Evolutionary conservation across 371 early-diverging fungal species (phyloP), one percentile per base, ranked within the genome.

Genomic region (Coemansia sp.): DNA sequence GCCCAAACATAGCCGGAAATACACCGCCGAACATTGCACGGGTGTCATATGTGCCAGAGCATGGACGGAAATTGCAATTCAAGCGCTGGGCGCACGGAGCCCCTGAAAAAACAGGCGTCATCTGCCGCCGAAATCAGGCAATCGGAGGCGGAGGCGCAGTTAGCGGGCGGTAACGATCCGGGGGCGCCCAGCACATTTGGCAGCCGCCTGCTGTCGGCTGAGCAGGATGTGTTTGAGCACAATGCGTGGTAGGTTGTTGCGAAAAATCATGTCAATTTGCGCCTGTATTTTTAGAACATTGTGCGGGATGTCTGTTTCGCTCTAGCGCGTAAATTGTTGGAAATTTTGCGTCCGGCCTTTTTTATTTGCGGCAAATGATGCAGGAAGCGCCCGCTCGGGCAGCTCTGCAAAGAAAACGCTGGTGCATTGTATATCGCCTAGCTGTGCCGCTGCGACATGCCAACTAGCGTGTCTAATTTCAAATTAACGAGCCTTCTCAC

Each of bases 241-340:
- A 79, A 79, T 70, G 80, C 80, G 31, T 79, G 79, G 79, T 78
- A 78, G 35, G 79, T 43, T 33, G 40, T 12, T 41, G 31, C 26
- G 14, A 30, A 40, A 40, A 33, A 33, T 10, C 10, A 3, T 7
- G 47, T 14, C 30, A 30, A 30, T 30, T 8, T 12, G 50, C 30
- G 12, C 26, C 12, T 26, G 12, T 30, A 16, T 16, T 48, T 48
- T 48, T 48, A 26, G 49, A 45, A 42, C 20, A 4, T 11, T 45
- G 45, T 52, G 52, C 35, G 30, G 50, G 35, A 20, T 12, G 51
- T 31, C 14, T 35, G 26, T 52, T 20, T 52, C n/a, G 34, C 52
- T 12, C n/a, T 34, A 52, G n/a, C 35, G n/a, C 52, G 52, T 7
- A 14, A 52, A 52, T 34, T 52, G 31, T 35, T 52, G 52, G 35